Evolutionary conservation across 2,329 filamentous ascomycete species (phyloP).

Genomic region (Septoria linicola): DNA sequence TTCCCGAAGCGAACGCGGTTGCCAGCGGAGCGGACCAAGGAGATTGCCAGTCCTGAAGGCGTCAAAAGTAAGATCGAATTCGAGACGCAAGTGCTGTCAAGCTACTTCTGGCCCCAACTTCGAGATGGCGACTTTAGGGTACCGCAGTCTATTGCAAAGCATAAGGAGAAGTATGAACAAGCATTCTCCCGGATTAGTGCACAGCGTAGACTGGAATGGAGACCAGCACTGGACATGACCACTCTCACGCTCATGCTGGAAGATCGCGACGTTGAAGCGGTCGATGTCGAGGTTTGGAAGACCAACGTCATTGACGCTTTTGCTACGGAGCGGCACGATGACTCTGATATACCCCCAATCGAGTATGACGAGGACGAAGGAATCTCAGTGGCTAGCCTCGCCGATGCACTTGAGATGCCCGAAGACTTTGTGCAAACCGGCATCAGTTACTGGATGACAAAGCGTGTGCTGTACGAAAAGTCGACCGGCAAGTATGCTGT

Average conservation of each 20-base stretch:
- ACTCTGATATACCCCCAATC: conserved; percentile 35
- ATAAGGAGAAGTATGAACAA: conserved; percentile 69
- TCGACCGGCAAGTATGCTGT: conserved; percentile 60
- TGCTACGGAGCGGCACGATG: conserved; percentile 39
- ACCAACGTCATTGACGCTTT: conserved; percentile 87
- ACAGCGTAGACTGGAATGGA: conserved; percentile 83
- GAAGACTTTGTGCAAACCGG: conserved; percentile 67
- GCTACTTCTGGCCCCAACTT: conserved; percentile 88
- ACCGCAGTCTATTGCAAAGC: conserved; percentile 56
- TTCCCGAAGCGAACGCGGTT: conserved; percentile 33
- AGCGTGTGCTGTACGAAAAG: conserved; percentile 62
- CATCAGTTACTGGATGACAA: conserved; percentile 69
- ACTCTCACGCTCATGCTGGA: conserved; percentile 74
- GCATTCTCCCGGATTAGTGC: conserved; percentile 79
- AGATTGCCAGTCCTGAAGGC: neutral
- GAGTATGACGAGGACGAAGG: conserved; percentile 18
- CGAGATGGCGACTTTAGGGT: conserved; percentile 67
- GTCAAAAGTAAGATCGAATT: conserved; percentile 16
- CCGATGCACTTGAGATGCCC: conserved; percentile 65
- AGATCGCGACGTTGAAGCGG: conserved; percentile 69
- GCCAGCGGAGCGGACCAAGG: conserved; percentile 21
- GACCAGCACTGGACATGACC: conserved; percentile 75
- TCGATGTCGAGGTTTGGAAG: conserved; percentile 79
- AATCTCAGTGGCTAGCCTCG: conserved; percentile 48
- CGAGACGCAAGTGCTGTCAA: conserved; percentile 71